Evolutionary conservation across 1,284 basidiomycete species (phyloP), one percentile per base, ranked within the genome.

Genomic region (Baeospora myosura): DNA sequence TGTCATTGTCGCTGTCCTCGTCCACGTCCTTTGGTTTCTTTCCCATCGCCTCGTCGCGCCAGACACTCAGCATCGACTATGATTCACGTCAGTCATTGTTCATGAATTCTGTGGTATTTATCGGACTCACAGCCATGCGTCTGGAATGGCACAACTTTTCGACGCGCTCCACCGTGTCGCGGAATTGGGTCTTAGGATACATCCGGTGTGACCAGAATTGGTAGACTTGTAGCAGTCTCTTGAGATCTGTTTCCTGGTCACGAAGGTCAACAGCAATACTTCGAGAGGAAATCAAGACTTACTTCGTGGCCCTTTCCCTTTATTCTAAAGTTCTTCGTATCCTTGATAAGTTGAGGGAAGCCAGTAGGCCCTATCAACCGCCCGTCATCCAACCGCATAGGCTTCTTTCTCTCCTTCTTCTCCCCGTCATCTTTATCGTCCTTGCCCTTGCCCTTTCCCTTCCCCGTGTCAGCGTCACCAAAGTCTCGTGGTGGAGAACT

Each of bases 271-370:
- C 22, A 43, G 14, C 7, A 24, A 16, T 24, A 20, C 31, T 17
- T 29, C 11, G 22, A 25, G 16, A 47, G 29, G 0, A 35, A 12
- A 16, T 18, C 22, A 37, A 36, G 5, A 61, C 70, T 36, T 52
- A 89, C 91, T 72, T 97, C 93, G 51, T 89, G 77, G 0, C 92
- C 92, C 59, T 95, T 95, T 3, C 91, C 92, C 49, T 77, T 84
- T 16, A 79, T 69, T 52, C 75, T 83, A 61, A 92, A 88, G 40
- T 75, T 65, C 61, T 86, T 86, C 12, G 82, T 74, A 41, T 81
- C 72, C 42, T 80, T 68, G 33, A 90, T 72, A 21, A 97, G 69
- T 33, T 76, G 72, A 1, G 86, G 87, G 49, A 97, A 81, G 0
- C 93, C 93, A 35, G 73, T 68, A 1, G 73, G 63, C 3, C 81